These are phyloP conservation scores for Cladosporium halotolerans DNA, from an alignment of 2,329 filamentous ascomycete species.

Conservation along the genomic window DNA sequence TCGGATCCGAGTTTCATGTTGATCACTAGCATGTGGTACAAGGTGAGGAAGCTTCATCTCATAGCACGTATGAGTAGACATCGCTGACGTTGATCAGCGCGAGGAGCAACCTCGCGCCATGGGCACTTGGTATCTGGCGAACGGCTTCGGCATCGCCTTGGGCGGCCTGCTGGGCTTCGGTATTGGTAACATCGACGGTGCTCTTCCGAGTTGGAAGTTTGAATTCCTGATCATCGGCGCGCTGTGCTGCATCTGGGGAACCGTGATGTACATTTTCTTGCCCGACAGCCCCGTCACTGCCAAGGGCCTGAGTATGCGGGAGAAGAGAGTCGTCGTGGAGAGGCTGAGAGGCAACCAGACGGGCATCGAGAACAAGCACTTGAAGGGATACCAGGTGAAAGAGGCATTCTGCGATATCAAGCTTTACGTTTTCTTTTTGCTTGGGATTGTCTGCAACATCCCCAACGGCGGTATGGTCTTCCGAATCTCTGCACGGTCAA, in stretches of 20 bases:
- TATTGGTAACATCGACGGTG: constrained; percentile 54
- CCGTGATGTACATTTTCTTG: constrained; percentile 41
- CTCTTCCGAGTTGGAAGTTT: constrained; percentile 56
- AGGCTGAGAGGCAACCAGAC: constrained; percentile 53
- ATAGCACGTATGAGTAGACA: no score
- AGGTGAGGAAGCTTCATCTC: not conserved
- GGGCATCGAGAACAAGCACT: constrained; percentile 47
- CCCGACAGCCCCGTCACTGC: constrained; percentile 47
- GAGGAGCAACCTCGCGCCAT: constrained; percentile 57
- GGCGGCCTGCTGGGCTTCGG: constrained; percentile 54
- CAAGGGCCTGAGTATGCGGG: constrained; percentile 44
- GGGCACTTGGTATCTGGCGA: constrained; percentile 54
- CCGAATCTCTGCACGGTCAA: no score
- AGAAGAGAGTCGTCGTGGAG: constrained; percentile 51
- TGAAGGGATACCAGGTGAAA: constrained; percentile 50
- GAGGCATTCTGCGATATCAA: constrained; percentile 55
- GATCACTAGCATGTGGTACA: constrained; percentile 57
- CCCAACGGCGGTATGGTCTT: constrained; percentile 52
- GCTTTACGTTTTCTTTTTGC: constrained; percentile 51
- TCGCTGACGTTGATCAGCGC: constrained; percentile 39
- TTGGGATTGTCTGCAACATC: constrained; percentile 47
- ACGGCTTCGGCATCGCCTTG: constrained; percentile 54
- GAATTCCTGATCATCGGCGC: constrained; percentile 59
- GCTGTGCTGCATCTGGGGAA: constrained; percentile 54
- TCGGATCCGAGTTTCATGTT: constrained; percentile 58